A percentile compares a stretch with the other conserved stretches of the same genome.
phyloP scores from a whole-genome alignment of 352 stramenopile species.

The Phytophthora multivora region DNA sequence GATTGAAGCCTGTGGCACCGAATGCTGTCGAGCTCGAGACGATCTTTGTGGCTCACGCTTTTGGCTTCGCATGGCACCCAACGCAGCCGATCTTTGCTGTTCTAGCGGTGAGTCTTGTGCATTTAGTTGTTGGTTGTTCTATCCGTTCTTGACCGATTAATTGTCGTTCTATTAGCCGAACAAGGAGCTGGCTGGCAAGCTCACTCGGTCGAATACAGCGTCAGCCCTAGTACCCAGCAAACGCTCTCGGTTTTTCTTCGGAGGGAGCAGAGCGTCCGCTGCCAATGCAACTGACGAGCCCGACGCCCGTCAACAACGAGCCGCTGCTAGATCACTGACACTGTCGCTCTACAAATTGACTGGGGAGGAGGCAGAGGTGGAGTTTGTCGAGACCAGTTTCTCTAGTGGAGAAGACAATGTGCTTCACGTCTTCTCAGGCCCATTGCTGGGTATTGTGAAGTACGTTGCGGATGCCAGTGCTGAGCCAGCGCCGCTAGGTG shows the following conservation, averaged over 20 bases:
- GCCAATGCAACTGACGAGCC: slow-evolving; percentile 27
- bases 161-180: slow-evolving; percentile 44
- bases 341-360: slow-evolving; percentile 36
- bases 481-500: slow-evolving; percentile 15
- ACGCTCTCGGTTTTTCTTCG: slow-evolving; percentile 74
- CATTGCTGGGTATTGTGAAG: slow-evolving; percentile 66
- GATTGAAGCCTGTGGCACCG: slow-evolving; percentile 66
- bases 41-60: slow-evolving; percentile 63
- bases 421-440: slow-evolving; percentile 73
- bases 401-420: slow-evolving; percentile 56
- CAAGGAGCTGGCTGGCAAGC: slow-evolving; percentile 39
- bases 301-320: slow-evolving; percentile 43
- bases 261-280: slow-evolving; percentile 42
- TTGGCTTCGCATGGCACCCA: slow-evolving; percentile 70
- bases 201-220: slow-evolving; percentile 41
- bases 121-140: background rate
- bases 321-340: slow-evolving; percentile 41
- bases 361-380: slow-evolving; percentile 48
- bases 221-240: slow-evolving; percentile 43
- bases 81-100: slow-evolving; percentile 50
- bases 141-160: background rate
- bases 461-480: slow-evolving; percentile 42
- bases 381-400: slow-evolving; percentile 61
- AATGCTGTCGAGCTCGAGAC: slow-evolving; percentile 65
- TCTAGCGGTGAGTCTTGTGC: slow-evolving; percentile 45